Evolutionary conservation across 1,139 yeast genomes (phyloP), one percentile per base, ranked within the genome.

Genomic region (Arxiozyma slooffiae): DNA sequence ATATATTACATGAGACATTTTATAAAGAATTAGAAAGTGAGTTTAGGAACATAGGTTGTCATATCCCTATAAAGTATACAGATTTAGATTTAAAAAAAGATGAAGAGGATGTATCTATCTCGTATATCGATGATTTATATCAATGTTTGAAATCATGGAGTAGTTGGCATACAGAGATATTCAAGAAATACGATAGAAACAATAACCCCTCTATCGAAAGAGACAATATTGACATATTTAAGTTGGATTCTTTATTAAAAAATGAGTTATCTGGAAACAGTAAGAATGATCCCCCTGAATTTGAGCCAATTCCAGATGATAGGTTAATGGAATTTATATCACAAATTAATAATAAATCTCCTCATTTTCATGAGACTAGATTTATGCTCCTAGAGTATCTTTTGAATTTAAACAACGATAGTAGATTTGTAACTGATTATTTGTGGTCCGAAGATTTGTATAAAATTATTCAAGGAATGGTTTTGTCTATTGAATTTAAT

Each of bases 321-420:
- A 62, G 61, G 2, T 61, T 68, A 21, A 61, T 64, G 0, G 63
- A 60, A 1, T 68, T 75, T 46, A 55, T 79, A 14, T 46, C 60
- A 1, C 50, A 54, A 0, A 53, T 77, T 9, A 73, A 73, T 50
- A 50, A 52, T 1, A 53, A 67, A 1, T 57, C 60, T 5, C 61
- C 66, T 26, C 82, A 80, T 59, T 71, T 75, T 38, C 73, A 72
- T 44, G 79, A 78, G 48, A 66, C 78, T 0, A 73, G 86, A 52
- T 59, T 72, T 7, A 49, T 57, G 2, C 63, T 85, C 3, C 57
- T 85, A 4, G 57, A 68, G n/a, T 58, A 63, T 23, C 57, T 81
- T 1, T 61, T 80, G 11, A 61, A 70, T 7, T 39, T 52, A 5
- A 43, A 55, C 5, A 40, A 49, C 1, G 57, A 54, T 1, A 62